Percentiles rank a stretch among this genome's conserved stretches.
These are phyloP conservation scores for Agaricus subrufescens DNA, from an alignment of 768 basidiomycete species.

Conservation along the genomic window DNA sequence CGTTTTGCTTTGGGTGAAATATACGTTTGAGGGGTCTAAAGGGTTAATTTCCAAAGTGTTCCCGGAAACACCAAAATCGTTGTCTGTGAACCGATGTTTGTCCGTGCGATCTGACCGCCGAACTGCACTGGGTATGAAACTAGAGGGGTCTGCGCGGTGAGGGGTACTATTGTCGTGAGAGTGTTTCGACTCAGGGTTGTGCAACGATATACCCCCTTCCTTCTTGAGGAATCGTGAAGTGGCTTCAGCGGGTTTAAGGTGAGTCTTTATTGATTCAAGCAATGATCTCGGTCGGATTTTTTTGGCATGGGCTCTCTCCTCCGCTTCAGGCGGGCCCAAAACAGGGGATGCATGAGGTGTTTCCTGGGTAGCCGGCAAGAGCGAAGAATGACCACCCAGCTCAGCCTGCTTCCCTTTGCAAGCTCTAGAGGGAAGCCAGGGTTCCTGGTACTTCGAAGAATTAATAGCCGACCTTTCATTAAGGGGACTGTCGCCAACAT, in stretches of 20 bases:
- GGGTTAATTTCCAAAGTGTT: not conserved
- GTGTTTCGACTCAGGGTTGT: not conserved
- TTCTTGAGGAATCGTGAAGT: not conserved
- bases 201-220: not conserved
- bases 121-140: slow-evolving; percentile 2
- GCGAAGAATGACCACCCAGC: no score
- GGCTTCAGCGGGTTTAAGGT: not conserved
- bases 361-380: not conserved
- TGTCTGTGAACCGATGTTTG: not conserved
- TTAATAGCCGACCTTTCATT: not conserved
- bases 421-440: no score
- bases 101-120: not conserved
- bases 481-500: not conserved
- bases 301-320: not conserved
- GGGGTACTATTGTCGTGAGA: not conserved
- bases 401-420: not conserved
- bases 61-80: not conserved
- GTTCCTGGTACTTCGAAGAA: not conserved
- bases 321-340: not conserved
- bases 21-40: not conserved
- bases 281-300: not conserved
- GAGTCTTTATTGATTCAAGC: not conserved
- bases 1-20: not conserved
- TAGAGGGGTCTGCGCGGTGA: not conserved
- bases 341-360: not conserved